Evolutionary conservation across 768 basidiomycete genomes (phyloP), one percentile per base, ranked within the genome.

Genomic region (Suillus lakei): DNA sequence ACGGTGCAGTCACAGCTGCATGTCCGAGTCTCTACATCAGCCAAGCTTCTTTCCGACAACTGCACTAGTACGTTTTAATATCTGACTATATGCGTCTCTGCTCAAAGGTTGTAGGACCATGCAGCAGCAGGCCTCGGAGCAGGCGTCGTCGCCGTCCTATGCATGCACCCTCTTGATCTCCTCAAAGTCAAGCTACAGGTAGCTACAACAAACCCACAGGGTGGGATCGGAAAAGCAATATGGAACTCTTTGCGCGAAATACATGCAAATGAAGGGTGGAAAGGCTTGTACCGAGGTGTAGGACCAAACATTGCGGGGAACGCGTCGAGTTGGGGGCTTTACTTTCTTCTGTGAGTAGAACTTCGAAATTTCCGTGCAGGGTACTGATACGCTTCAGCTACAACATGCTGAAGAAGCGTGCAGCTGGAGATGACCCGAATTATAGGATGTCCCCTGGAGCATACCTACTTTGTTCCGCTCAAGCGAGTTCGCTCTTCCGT

Each of bases 81-180:
- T 16, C 28, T 5, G 28, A n/a, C n/a, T 62, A 21, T 1, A 2
- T 43, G 60, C 36, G 28, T 44, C 5, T 6, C n/a, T 18, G 18
- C 41, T 46, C 7, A 16, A 34, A 12, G 38, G 21, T 26, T 43
- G 16, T 70, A 97, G 94, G 98, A 99, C 78, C 96, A 98, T 89
- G 96, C 97, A 38, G 88, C 89, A 61, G 94, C 95, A 51, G 98
- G 98, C 63, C 86, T 99, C 60, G 91, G 93, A 60, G 96, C 98
- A 44, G 98, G 98, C 64, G 88, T 94, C 69, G 90, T 91, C 71
- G 93, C 95, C 41, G 95, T 96, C 56, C 83, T 98, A 36, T 93
- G 93, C 78, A 96, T 99, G 94, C 96, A 99, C 76, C 98, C 98
- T 8, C 85, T 99, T 39, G 98, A 99, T 79, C 85, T 99, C 13